Evolutionary conservation across 2,329 filamentous ascomycete genomes (phyloP), one percentile per base, ranked within the genome.

Genomic region (Magnaporthiopsis incrustans): DNA sequence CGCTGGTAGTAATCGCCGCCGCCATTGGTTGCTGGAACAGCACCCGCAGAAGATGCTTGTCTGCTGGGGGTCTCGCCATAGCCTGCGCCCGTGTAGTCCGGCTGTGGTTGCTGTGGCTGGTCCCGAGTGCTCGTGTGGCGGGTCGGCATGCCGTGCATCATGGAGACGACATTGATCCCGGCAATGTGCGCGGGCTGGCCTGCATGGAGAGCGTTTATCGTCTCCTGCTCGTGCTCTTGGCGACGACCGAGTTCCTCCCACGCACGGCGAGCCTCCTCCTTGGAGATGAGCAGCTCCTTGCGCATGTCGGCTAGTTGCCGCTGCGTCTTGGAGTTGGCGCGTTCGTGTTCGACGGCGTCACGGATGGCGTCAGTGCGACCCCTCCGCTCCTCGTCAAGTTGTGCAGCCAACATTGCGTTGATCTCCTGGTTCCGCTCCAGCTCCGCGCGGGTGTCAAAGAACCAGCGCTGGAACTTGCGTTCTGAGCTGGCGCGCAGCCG

Each of bases 391-490:
- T 87, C 82, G 59, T 89, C 83, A n/a, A 97, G 78, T 57, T 87
- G 84, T 44, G 83, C 81, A 71, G 96, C 89, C n/a, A 97, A 78
- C 72, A 93, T 86, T 3, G 87, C 92, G 64, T 92, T 90, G 53
- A 90, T 82, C 76, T 98, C 95, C 68, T 91, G 89, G 61, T 88
- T 84, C 33, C 90, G 87, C 77, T 98, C 95, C 68, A 96, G 86
- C 69, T 98, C 93, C 38, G 89, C 85, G 62, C 93, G 85, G 10
- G 93, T 97, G 74, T 99, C 95, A 70, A 96, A 97, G 77, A 98
- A 98, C 95, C 95, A 99, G 62, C 95, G 86, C 77, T 99, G 95
- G 71, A 99, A 99, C 74, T 98, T 98, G 68, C 95, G 88, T 76
- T 99, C 95, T 0, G 94, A 98, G 64, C 92, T 97, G 53, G 95